Percentiles rank a stretch among this genome's conserved stretches.
Evolutionary conservation across 768 basidiomycete genomes (phyloP).

Genomic region (Leccinum variicolor): DNA sequence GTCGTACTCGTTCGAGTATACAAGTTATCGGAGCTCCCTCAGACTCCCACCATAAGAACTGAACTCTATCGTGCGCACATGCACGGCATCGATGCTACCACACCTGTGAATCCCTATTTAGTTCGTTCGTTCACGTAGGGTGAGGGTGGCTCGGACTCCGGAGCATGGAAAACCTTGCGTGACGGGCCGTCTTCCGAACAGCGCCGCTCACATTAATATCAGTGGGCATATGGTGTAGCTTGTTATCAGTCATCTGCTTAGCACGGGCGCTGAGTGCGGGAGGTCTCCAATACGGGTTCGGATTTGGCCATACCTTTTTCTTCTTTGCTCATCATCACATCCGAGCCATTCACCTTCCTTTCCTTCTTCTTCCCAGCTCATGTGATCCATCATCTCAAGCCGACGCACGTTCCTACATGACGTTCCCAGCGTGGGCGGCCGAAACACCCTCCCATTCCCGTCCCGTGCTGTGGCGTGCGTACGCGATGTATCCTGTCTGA

Average conservation of each 20-base stretch:
- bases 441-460: background rate
- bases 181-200: background rate
- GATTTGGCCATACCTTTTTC: constrained; percentile 34
- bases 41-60: background rate
- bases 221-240: constrained; percentile 39
- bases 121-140: background rate
- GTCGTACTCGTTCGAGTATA: background rate
- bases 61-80: background rate
- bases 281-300: constrained; percentile 40
- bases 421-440: background rate
- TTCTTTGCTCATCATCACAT: background rate
- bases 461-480: background rate
- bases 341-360: background rate
- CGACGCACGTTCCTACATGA: background rate
- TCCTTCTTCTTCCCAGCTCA: background rate
- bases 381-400: background rate
- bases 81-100: background rate
- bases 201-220: background rate
- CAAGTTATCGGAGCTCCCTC: background rate
- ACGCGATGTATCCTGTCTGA: background rate
- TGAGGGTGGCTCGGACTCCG: background rate
- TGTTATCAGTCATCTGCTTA: constrained; percentile 40
- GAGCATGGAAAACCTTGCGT: background rate
- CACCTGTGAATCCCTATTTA: background rate
- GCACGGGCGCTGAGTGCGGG: constrained; percentile 33